Conservation (phyloP, 345 rosid species). For the Eucalyptus regnans region DNA sequence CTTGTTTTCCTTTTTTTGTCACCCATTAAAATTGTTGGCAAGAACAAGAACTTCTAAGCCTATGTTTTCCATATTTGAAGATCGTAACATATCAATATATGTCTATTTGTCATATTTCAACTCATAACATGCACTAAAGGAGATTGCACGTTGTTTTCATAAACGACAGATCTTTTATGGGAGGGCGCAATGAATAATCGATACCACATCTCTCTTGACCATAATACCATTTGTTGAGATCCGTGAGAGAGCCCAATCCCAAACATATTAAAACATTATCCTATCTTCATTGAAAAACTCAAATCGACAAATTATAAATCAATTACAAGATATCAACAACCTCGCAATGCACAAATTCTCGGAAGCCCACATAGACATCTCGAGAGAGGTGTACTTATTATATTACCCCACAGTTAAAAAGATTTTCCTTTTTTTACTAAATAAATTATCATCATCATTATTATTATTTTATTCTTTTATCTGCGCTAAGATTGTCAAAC, state of each 20-base stretch:
- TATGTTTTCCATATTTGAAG: background rate
- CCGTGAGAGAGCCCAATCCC: background rate
- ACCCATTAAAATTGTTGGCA: background rate
- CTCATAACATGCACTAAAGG: background rate
- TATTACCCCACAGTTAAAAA: rapidly evolving
- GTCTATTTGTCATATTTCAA: too few species aligned
- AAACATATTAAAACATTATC: too few species aligned
- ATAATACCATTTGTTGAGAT: background rate
- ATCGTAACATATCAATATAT: background rate
- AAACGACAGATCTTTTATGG: background rate
- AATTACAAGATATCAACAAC: background rate
- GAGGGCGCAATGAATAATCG: rapidly evolving
- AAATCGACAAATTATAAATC: background rate
- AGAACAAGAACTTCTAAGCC: background rate
- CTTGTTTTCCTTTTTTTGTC: background rate
- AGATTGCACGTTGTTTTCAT: background rate
- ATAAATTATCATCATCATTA: too few species aligned
- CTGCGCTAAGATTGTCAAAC: too few species aligned
- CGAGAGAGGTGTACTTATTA: background rate
- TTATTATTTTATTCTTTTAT: too few species aligned
- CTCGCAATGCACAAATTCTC: background rate
- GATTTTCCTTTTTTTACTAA: background rate
- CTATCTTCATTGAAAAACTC: background rate
- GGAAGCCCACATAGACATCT: background rate
- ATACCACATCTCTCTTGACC: background rate